phyloP scores from a whole-genome alignment of 495 filamentous ascomycete species.

The Parachaetomium inaequale region DNA sequence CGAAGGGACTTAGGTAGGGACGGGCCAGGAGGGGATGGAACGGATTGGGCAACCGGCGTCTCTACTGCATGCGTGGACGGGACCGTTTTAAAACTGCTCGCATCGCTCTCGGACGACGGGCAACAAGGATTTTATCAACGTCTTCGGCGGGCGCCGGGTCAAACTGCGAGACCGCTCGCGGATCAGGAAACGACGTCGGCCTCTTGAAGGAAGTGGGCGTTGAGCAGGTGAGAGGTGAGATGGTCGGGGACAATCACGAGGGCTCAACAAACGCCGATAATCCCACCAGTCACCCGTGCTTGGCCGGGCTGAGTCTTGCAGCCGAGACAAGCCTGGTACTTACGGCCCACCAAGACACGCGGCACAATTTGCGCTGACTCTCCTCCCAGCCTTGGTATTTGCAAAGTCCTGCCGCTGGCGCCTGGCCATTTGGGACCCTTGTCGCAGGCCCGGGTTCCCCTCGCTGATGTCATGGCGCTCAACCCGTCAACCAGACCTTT shows the following conservation, averaged over 20 bases:
- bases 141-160: not conserved
- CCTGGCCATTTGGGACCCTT: conserved; percentile 24
- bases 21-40: not conserved
- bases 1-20: not conserved
- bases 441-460: conserved; percentile 12
- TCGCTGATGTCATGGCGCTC: conserved; percentile 29
- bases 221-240: conserved; percentile 20
- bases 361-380: not conserved
- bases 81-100: not conserved
- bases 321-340: conserved; percentile 21
- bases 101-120: not conserved
- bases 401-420: conserved; percentile 1
- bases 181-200: not conserved
- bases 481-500: not conserved
- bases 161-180: not conserved
- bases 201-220: conserved; percentile 1
- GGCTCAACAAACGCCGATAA: conserved; percentile 32
- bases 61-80: not conserved
- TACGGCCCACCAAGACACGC: conserved; percentile 7
- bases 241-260: conserved; percentile 30
- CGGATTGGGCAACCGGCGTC: not conserved
- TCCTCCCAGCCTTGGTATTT: conserved; percentile 10
- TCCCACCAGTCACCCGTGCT: conserved; percentile 26
- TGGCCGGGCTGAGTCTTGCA: conserved; percentile 22
- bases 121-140: not conserved